Evolutionary conservation across 2,329 filamentous ascomycete genomes (phyloP).

Genomic region (Xylaria sp.): DNA sequence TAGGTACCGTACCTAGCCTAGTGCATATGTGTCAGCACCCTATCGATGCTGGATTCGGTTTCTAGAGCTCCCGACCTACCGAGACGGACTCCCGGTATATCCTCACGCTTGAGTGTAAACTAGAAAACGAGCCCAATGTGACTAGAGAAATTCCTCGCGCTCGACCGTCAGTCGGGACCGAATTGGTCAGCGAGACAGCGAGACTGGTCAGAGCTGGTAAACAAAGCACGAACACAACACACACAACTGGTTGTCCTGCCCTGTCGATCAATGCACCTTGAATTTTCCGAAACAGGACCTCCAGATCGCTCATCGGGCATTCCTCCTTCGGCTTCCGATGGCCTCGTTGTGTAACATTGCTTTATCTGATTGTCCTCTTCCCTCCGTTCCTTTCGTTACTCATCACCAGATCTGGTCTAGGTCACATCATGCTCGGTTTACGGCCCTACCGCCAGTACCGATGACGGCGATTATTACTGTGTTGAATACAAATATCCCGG

Average conservation of each 20-base stretch:
- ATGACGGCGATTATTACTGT: background rate
- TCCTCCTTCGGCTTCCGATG: slow-evolving; percentile 37
- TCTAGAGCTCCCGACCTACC: background rate
- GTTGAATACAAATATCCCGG: background rate
- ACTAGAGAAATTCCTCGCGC: background rate
- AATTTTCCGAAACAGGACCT: slow-evolving; percentile 18
- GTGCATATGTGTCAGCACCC: background rate
- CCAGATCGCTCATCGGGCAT: slow-evolving; percentile 26
- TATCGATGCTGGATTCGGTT: background rate
- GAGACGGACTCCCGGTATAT: background rate
- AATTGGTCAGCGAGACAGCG: slow-evolving; percentile 4
- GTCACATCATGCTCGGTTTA: background rate
- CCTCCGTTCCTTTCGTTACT: slow-evolving; percentile 13
- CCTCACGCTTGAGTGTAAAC: background rate
- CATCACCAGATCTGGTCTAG: slow-evolving; percentile 13
- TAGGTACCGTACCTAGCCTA: background rate
- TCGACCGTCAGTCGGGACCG: slow-evolving; percentile 1
- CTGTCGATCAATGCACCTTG: slow-evolving; percentile 31
- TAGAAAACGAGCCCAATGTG: slow-evolving; percentile 4
- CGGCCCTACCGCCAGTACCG: background rate
- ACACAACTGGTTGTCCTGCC: background rate
- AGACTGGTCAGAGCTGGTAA: background rate
- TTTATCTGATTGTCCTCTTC: background rate
- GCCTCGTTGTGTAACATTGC: slow-evolving; percentile 18
- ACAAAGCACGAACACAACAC: too few species aligned